Conservation (phyloP, 345 rosid genomes). For the Citrus cavaleriei region DNA sequence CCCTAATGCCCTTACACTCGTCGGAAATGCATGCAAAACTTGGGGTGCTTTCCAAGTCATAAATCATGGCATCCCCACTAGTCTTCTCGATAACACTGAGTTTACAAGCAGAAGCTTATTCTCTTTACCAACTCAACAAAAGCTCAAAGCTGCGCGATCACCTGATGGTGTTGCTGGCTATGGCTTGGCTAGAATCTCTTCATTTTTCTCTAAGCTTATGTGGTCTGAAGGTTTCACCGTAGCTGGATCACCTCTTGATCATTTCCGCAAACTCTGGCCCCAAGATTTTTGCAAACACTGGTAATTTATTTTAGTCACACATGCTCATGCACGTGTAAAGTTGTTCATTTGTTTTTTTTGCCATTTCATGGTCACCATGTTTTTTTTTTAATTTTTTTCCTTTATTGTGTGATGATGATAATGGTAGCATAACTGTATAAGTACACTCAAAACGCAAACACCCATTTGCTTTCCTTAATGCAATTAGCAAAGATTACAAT, state of each 20-base stretch:
- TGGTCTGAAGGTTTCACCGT: constrained; percentile 99
- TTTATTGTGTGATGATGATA: neutral
- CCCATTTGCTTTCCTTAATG: constrained; percentile 27
- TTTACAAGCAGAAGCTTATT: constrained; percentile 42
- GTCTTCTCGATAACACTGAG: constrained; percentile 49
- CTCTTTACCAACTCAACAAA: constrained; percentile 52
- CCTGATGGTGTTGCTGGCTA: constrained; percentile 76
- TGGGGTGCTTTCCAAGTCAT: constrained; percentile 82
- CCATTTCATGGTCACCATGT: neutral
- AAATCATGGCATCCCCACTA: constrained; percentile 65
- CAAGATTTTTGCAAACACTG: constrained; percentile 51
- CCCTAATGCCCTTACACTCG: constrained; percentile 39
- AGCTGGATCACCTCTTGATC: constrained; percentile 65
- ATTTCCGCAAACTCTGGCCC: constrained; percentile 87
- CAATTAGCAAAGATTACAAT: constrained; percentile 37
- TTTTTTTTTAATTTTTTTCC: neutral
- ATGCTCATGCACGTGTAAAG: constrained; percentile 22
- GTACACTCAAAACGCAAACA: constrained; percentile 12
- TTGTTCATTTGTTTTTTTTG: neutral
- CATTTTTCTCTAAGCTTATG: constrained; percentile 80
- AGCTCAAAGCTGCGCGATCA: constrained; percentile 65
- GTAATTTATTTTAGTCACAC: constrained; percentile 39
- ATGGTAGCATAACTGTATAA: constrained; percentile 1
- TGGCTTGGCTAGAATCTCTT: constrained; percentile 72
- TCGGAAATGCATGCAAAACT: constrained; percentile 69